Base-by-base conservation (phyloP, 306 rosid genomes). In the Inga laurina region DNA sequence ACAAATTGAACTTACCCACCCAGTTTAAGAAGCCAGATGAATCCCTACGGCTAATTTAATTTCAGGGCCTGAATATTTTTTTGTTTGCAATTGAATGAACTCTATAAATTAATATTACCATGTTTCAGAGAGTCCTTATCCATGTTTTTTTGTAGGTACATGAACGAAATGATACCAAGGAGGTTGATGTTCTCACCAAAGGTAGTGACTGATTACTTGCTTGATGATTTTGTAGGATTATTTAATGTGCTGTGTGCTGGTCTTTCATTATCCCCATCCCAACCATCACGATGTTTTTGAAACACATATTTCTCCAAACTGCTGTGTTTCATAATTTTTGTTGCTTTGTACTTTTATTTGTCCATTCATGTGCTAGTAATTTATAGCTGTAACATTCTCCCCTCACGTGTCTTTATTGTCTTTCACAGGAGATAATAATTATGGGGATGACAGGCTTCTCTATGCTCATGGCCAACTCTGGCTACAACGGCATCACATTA, bases 381-480 rank as follows among this genome's bases (percentile, higher is more conserved):
- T 70, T 74, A 44, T 59, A 45, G 76, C 44, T 11, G 18, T 67
- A 34, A 57, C 57, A 15, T 71, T 43, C 54, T 37, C 72, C 46
- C 56, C 45, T 62, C 62, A 41, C 51, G 3, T 41, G 39, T 83
- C 30, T 72, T 30, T 39, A 4, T 57, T 79, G 49, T 74, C 7
- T 82, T 79, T 56, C 51, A 77, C 91, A 95, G 98, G 98, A 67
- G 98, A 95, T 86, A 93, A 92, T 85, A 95, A 95, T 77, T 86
- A 91, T 34, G 97, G 91, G 71, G 98, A 95, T 85, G 98, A 95
- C 86, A 88, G 98, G 85, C 92, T 95, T 37, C 88, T 95, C 83
- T 95, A 95, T 86, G 97, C 97, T 81, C 90, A 91, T 3, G 98
- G 97, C 84, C 98, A 95, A 84, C 93, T 91, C 66, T 95, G 98